phyloP scores from a whole-genome alignment of 2,329 filamentous ascomycete species.

The Microdochium nivale region DNA sequence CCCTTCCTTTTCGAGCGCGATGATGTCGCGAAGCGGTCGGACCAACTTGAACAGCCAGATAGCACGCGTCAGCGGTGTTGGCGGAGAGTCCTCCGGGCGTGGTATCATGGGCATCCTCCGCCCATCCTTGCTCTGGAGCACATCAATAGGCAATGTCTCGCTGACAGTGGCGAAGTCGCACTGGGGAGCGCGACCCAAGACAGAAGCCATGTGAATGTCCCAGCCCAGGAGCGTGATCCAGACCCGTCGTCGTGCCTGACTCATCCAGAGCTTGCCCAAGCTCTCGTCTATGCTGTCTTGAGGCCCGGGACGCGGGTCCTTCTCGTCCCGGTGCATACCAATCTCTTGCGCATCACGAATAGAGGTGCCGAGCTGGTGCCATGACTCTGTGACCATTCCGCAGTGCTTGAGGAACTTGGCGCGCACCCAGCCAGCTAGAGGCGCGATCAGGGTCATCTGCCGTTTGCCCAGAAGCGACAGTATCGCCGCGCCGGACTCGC shows the following conservation, averaged over 20 bases:
- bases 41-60: conserved; percentile 42
- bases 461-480: conserved; percentile 47
- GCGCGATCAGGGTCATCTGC: conserved; percentile 44
- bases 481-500: conserved; percentile 46
- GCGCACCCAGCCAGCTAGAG: conserved; percentile 48
- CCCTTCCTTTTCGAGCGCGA: conserved; percentile 47
- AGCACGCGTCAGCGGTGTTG: conserved; percentile 45
- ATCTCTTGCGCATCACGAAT: conserved; percentile 57
- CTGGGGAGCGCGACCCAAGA: conserved; percentile 47
- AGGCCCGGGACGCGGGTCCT: conserved; percentile 39
- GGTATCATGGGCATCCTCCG: conserved; percentile 37
- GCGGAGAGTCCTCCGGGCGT: conserved; percentile 41
- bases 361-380: conserved; percentile 46
- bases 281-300: conserved; percentile 35
- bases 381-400: conserved; percentile 51
- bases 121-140: conserved; percentile 35
- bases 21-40: conserved; percentile 41
- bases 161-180: conserved; percentile 39
- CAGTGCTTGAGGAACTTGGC: conserved; percentile 50
- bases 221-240: conserved; percentile 47
- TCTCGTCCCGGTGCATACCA: conserved; percentile 45
- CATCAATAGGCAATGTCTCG: conserved; percentile 45
- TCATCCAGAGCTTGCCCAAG: conserved; percentile 48
- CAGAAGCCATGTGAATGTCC: conserved; percentile 44
- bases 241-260: conserved; percentile 44